Evolutionary conservation across 2,329 filamentous ascomycete species (phyloP).

Genomic region (Cercospora sojina): DNA sequence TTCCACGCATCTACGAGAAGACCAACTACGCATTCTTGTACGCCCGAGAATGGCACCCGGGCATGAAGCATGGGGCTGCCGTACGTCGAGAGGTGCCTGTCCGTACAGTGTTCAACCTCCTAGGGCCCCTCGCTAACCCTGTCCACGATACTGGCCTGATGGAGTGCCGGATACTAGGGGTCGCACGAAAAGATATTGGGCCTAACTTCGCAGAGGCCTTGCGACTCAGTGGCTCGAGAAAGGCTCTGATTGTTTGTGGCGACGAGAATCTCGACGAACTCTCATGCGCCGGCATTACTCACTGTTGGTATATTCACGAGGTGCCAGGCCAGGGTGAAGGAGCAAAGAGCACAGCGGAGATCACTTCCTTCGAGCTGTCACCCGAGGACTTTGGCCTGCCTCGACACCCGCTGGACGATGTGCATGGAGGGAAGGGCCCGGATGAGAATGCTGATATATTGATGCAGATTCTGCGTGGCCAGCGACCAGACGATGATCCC

Average conservation of each 20-base stretch:
- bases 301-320: constrained; percentile 69
- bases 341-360: constrained; percentile 50
- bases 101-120: constrained; percentile 95
- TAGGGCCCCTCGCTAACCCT: constrained; percentile 90
- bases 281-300: constrained; percentile 81
- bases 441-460: constrained; percentile 85
- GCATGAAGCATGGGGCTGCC: constrained; percentile 84
- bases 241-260: constrained; percentile 88
- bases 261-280: constrained; percentile 95
- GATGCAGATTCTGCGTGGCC: constrained; percentile 69
- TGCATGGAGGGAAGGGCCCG: constrained; percentile 82
- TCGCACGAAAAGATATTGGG: constrained; percentile 59
- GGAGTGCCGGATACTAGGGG: constrained; percentile 90
- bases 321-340: constrained; percentile 42
- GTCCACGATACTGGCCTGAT: constrained; percentile 68
- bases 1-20: constrained; percentile 69
- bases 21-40: constrained; percentile 96
- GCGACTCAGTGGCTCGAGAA: constrained; percentile 63
- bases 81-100: constrained; percentile 87
- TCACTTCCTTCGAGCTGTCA: constrained; percentile 74
- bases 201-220: constrained; percentile 18
- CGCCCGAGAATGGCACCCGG: constrained; percentile 92
- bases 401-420: constrained; percentile 69
- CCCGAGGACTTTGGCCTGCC: constrained; percentile 86
- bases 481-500: constrained; percentile 73